These are phyloP conservation scores for Aspergillus kassunensis DNA, from an alignment of 495 filamentous ascomycete species.

Conservation along the genomic window DNA sequence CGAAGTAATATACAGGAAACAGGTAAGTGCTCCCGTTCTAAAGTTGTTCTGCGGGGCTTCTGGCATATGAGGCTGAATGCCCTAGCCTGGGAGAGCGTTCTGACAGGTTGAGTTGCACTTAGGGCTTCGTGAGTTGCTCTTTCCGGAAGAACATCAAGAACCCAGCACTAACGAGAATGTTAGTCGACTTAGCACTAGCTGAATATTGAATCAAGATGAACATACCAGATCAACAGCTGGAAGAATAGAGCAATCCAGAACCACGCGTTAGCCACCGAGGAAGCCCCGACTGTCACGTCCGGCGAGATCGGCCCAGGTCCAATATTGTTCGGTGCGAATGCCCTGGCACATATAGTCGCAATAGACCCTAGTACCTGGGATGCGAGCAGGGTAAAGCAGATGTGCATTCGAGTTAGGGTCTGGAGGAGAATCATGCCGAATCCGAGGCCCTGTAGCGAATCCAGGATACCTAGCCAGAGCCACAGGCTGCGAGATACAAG, in stretches of 20 bases:
- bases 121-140: conserved; percentile 68
- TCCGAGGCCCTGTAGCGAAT: conserved; percentile 46
- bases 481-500: conserved; percentile 46
- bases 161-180: conserved; percentile 40
- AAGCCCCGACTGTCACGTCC: conserved; percentile 38
- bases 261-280: conserved; percentile 51
- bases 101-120: conserved; percentile 2
- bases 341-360: conserved; percentile 45
- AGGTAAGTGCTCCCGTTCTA: neutral
- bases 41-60: neutral
- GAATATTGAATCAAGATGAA: neutral
- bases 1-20: neutral
- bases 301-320: conserved; percentile 48
- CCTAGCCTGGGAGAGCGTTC: no score
- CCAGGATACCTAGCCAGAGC: conserved; percentile 50
- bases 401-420: conserved; percentile 47
- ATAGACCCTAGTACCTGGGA: conserved; percentile 50
- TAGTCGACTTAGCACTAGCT: neutral
- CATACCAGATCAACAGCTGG: conserved; percentile 60
- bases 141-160: conserved; percentile 69
- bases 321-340: conserved; percentile 45
- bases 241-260: conserved; percentile 64
- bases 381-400: conserved; percentile 47
- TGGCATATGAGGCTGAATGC: neutral
- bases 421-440: conserved; percentile 52